A percentile compares a stretch with the other conserved stretches of the same genome.
These are phyloP conservation scores for Cystofilobasidium capitatum DNA, from an alignment of 768 basidiomycete genomes.

Conservation along the genomic window DNA sequence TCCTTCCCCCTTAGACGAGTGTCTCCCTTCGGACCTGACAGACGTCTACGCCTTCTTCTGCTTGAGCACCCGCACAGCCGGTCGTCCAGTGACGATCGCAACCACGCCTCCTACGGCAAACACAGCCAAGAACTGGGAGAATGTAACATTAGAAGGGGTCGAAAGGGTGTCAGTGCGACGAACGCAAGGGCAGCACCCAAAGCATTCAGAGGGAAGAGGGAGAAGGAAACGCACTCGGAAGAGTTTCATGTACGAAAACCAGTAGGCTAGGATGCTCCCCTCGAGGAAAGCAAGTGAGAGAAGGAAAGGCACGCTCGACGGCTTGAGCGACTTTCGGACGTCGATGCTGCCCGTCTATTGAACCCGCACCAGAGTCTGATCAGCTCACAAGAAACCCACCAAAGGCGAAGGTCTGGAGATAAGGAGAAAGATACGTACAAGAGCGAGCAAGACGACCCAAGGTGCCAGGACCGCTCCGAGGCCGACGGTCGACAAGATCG, in stretches of 20 bases:
- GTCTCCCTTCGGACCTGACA: neutral
- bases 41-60: neutral
- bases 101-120: slow-evolving; percentile 15
- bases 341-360: slow-evolving; percentile 13
- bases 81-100: slow-evolving; percentile 20
- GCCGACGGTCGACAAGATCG: slow-evolving; percentile 9
- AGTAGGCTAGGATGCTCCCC: slow-evolving; percentile 21
- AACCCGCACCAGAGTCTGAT: neutral
- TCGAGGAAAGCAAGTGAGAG: slow-evolving; percentile 19
- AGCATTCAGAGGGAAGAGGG: neutral
- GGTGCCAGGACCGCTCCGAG: slow-evolving; percentile 13
- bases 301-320: slow-evolving; percentile 14
- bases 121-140: slow-evolving; percentile 20
- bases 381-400: neutral
- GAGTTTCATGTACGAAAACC: slow-evolving; percentile 23
- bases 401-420: too few relatives aligned
- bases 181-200: neutral
- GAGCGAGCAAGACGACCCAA: slow-evolving; percentile 9
- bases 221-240: slow-evolving; percentile 17
- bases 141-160: neutral
- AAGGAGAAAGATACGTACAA: slow-evolving; percentile 3
- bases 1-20: too few relatives aligned
- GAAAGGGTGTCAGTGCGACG: neutral
- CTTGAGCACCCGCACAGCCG: slow-evolving; percentile 16
- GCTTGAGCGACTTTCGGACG: slow-evolving; percentile 1